Evolutionary conservation across 2,329 filamentous ascomycete species (phyloP), one percentile per base, ranked within the genome.

Genomic region (Pyrenophora tritici-repentis): DNA sequence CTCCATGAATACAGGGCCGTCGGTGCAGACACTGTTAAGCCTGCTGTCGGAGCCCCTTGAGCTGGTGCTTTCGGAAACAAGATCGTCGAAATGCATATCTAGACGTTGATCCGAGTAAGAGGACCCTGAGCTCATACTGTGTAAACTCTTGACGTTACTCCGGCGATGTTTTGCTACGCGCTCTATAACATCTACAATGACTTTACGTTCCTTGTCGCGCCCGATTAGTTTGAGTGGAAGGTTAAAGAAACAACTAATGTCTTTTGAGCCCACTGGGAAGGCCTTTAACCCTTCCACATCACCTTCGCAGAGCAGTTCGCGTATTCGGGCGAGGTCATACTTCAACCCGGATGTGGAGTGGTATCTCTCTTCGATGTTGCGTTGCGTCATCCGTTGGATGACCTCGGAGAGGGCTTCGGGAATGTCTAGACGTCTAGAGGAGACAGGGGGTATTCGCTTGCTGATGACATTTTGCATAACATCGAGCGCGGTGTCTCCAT

Each of bases 201-300:
- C 82, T 39, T 86, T 79, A 35, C 85, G 85, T 69, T 96, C 90
- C 55, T 83, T 79, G 24, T 87, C 80, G 31, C 92, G 84, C 3
- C 93, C 93, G 58, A 96, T 89, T 80, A 95, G 91, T 50, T 81
- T 80, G 0, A 85, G 83, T 0, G 93, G 93, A 16, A 97, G 81
- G 60, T 91, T 88, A 74, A 97, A 97, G 68, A 95, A 94, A 4
- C 91, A 95, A 1, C 91, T 96, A 0, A 96, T 86, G 72, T 97
- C 93, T 50, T 86, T 90, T n/a, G 86, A 84, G 10, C 85, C 92
- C 53, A 95, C 86, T 56, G 84, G 81, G 79, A 90, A 95, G 33
- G 87, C 81, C 52, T 85, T 85, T 45, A 97, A 77, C 1, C 86
- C 85, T 44, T 83, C 76, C 54, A 82, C 81, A 62, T 96, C 87